These are phyloP conservation scores for Hapsidospora chrysogenum DNA, from an alignment of 495 filamentous ascomycete genomes.

Conservation along the genomic window DNA sequence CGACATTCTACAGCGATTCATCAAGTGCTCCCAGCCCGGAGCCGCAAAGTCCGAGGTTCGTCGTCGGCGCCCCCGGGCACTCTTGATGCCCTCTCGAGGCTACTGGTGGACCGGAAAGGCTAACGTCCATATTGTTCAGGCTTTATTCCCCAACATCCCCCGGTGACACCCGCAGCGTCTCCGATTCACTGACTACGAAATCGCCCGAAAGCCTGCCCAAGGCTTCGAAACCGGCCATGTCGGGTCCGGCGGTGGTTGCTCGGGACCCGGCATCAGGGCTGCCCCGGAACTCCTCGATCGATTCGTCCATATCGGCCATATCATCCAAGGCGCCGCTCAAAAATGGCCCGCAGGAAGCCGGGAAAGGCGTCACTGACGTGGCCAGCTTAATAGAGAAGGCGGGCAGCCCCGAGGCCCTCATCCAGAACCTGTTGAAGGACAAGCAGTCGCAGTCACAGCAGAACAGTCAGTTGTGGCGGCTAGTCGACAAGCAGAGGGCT, in stretches of 20 bases:
- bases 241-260: slow-evolving; percentile 11
- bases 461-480: slow-evolving; percentile 82
- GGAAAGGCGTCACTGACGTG: slow-evolving; percentile 40
- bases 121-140: too few relatives aligned
- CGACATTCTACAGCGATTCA: slow-evolving; percentile 3
- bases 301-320: slow-evolving; percentile 79
- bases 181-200: slow-evolving; percentile 18
- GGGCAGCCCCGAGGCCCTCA: slow-evolving; percentile 77
- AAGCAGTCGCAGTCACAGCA: slow-evolving; percentile 77
- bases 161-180: slow-evolving; percentile 25
- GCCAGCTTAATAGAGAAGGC: slow-evolving; percentile 60
- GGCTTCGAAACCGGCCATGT: slow-evolving; percentile 13
- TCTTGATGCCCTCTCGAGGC: too few relatives aligned
- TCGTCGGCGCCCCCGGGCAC: too few relatives aligned
- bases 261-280: too few relatives aligned
- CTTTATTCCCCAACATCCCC: slow-evolving; percentile 4
- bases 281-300: slow-evolving; percentile 82
- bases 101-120: too few relatives aligned
- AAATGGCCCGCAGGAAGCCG: slow-evolving; percentile 38
- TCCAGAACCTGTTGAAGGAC: slow-evolving; percentile 77
- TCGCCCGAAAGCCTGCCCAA: slow-evolving; percentile 15
- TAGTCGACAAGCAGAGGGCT: slow-evolving; percentile 90
- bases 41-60: neutral
- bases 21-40: slow-evolving; percentile 3
- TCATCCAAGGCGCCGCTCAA: slow-evolving; percentile 43